These are phyloP conservation scores for Phlebiopsis flavidoalba DNA, from an alignment of 768 basidiomycete genomes.

Conservation along the genomic window DNA sequence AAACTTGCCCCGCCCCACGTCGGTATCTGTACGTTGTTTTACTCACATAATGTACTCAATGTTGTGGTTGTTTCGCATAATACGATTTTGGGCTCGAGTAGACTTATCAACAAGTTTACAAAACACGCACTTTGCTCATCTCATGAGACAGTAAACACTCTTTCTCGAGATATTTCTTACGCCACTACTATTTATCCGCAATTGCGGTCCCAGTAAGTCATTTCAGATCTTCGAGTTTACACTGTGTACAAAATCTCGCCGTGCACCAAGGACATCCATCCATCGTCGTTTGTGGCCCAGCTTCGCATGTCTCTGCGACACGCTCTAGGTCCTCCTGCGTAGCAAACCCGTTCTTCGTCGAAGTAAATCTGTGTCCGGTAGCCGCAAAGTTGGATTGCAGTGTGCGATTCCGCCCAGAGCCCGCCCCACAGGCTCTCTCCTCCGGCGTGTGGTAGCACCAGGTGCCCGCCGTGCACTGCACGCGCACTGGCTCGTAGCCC, in stretches of 20 bases:
- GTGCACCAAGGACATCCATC: constrained; percentile 8
- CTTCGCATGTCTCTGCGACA: constrained; percentile 1
- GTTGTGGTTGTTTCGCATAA: neutral
- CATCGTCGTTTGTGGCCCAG: constrained; percentile 6
- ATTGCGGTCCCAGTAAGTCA: too few relatives aligned
- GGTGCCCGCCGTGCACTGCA: constrained; percentile 27
- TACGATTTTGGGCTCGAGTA: neutral
- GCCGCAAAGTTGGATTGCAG: constrained; percentile 28
- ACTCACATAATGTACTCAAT: neutral
- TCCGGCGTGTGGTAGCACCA: constrained; percentile 33
- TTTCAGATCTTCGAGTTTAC: neutral
- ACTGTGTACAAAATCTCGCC: constrained; percentile 6
- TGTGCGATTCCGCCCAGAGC: constrained; percentile 33
- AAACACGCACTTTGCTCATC: too few relatives aligned
- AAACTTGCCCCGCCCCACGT: neutral
- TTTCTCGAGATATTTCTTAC: too few relatives aligned
- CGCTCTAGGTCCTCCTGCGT: constrained; percentile 16
- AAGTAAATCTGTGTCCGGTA: too few relatives aligned
- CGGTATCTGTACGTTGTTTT: neutral
- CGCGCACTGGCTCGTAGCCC: constrained; percentile 25
- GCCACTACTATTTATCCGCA: too few relatives aligned
- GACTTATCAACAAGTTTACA: too few relatives aligned
- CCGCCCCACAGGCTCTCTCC: constrained; percentile 34
- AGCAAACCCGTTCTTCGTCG: constrained; percentile 24
- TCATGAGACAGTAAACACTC: too few relatives aligned